phyloP scores from a whole-genome alignment of 139 green algal species.

The Closterium sp. region DNA sequence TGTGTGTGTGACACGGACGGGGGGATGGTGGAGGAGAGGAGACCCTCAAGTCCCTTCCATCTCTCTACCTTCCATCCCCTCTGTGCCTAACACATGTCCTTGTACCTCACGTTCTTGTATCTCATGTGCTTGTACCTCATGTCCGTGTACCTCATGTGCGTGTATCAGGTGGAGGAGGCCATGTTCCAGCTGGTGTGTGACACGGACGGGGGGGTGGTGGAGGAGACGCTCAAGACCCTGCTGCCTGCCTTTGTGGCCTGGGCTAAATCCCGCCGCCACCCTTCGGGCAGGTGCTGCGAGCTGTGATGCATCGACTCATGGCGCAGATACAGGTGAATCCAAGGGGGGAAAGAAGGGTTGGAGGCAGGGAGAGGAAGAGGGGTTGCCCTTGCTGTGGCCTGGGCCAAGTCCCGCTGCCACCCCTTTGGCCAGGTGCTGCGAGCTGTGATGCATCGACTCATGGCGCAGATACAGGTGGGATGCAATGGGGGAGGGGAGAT shows the following conservation, averaged over 20 bases:
- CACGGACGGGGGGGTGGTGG: conserved; percentile 29
- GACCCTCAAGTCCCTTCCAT: not conserved
- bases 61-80: no score
- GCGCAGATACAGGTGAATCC: conserved; percentile 10
- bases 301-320: conserved; percentile 15
- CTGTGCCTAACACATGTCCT: no score
- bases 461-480: conserved; percentile 14
- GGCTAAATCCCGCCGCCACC: conserved; percentile 9
- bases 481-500: no score
- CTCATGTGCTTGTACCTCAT: not conserved
- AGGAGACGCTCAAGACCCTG: conserved; percentile 21
- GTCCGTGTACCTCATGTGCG: not conserved
- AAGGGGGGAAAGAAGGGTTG: no score
- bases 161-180: conserved; percentile 34
- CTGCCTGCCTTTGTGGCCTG: conserved; percentile 37
- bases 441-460: conserved; percentile 10
- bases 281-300: conserved; percentile 24
- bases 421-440: conserved; percentile 33
- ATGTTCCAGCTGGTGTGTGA: conserved; percentile 39
- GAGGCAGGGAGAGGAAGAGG: no score
- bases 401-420: conserved; percentile 16
- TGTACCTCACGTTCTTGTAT: no score
- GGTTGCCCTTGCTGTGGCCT: no score
- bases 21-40: not conserved
- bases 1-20: not conserved